Evolutionary conservation across 371 early-diverging fungal species (phyloP), one percentile per base, ranked within the genome.

Genomic region (Coemansia sp.): DNA sequence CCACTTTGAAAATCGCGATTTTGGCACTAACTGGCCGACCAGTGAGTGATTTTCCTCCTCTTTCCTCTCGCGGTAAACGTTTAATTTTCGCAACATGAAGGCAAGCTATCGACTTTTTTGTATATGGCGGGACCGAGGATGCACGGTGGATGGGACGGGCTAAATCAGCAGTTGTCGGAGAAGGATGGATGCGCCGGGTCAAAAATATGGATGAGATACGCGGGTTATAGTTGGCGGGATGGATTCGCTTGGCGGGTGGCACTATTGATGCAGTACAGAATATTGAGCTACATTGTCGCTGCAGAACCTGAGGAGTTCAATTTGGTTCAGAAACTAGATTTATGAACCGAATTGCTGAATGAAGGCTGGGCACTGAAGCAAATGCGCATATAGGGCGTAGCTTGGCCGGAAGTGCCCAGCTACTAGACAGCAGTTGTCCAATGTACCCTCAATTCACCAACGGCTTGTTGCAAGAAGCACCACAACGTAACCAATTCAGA

Each of bases 11-110:
- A 16, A 18, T 48, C 48, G 13, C 48, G 18, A 48, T 48, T 21
- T 48, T 21, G 18, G n/a, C 8, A 8, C 50, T n/a, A 22, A 18
- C 50, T 13, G 50, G 27, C 27, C 27, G 5, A 27, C 27, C 27
- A 27, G 27, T 31, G 31, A 55, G 31, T 29, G 34, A 55, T 31
- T 55, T 34, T 55, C 56, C 26, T 34, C 56, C 56, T 55, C 40
- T 58, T 48, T 57, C 47, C 62, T 48, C 63, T 68, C 52, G 62
- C 68, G 45, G 63, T 68, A 8, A 31, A 55, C 48, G 48, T 6
- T 48, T 16, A 18, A n/a, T 55, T 31, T 29, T 55, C 34, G 18
- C 29, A 55, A 31, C 34, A 55, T 55, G 56, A 55, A 55, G 56
- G 56, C 56, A 55, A 55, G 56, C 56, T 55, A 55, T 55, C 56